Conservation (phyloP, 495 filamentous ascomycete species). For the Aspergillus baeticus region DNA sequence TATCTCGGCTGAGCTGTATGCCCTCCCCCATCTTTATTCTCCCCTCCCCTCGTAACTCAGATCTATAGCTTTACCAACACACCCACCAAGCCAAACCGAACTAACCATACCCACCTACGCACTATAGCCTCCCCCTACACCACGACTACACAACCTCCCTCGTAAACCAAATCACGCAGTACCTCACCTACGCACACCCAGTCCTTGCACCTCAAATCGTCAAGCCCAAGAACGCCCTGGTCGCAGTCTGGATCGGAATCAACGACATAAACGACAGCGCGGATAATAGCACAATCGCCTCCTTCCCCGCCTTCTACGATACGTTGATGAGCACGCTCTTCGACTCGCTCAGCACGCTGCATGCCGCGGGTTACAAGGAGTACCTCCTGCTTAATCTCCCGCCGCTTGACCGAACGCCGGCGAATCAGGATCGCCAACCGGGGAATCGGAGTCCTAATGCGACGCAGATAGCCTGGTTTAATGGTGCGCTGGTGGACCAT, state of each 20-base stretch:
- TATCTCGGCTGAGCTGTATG: conserved; percentile 40
- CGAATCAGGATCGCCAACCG: conserved; percentile 24
- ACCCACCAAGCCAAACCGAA: not conserved
- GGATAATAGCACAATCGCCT: conserved; percentile 28
- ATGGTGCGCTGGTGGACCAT: conserved; percentile 29
- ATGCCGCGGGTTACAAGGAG: conserved; percentile 42
- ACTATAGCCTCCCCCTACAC: conserved; percentile 39
- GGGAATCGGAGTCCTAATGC: conserved; percentile 41
- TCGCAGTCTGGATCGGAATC: conserved; percentile 46
- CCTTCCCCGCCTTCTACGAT: conserved; percentile 41
- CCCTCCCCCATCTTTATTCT: not conserved
- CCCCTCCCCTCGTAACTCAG: too few relatives aligned
- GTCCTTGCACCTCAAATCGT: conserved; percentile 26
- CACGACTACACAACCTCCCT: conserved; percentile 49
- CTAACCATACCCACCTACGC: not conserved
- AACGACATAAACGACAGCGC: conserved; percentile 43
- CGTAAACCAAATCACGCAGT: conserved; percentile 41
- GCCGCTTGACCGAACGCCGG: conserved; percentile 45
- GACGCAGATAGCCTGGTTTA: conserved; percentile 45
- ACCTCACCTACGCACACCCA: conserved; percentile 29
- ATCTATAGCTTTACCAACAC: not conserved
- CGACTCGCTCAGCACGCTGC: conserved; percentile 32
- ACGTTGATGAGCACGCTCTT: conserved; percentile 37
- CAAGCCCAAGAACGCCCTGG: conserved; percentile 25
- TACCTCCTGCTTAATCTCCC: conserved; percentile 54